These are phyloP conservation scores for Colletotrichum chrysophilum DNA, from an alignment of 2,329 filamentous ascomycete genomes.

Conservation along the genomic window DNA sequence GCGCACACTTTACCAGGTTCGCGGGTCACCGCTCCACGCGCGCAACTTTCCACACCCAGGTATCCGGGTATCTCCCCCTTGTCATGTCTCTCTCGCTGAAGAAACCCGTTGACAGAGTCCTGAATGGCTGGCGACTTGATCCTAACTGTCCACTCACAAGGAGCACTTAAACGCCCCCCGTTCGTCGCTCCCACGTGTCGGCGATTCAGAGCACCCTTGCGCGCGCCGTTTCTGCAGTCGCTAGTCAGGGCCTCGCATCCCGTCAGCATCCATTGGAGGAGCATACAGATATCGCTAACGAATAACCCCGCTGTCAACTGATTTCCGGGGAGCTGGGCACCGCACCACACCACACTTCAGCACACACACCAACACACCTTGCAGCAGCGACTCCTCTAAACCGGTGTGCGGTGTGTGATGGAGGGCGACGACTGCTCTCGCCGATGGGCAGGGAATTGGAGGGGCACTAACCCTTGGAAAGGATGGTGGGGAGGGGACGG, in stretches of 20 bases:
- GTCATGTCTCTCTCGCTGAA: neutral
- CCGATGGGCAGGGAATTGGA: neutral
- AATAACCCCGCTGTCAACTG: neutral
- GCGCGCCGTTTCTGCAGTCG: neutral
- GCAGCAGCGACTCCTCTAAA: neutral
- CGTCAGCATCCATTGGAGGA: neutral
- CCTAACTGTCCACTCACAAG: neutral
- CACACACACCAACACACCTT: neutral
- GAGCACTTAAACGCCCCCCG: rapidly evolving
- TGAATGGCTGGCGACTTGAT: neutral
- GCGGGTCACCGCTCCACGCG: neutral
- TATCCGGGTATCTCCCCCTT: neutral
- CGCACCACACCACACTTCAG: neutral
- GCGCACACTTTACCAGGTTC: neutral
- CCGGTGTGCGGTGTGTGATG: neutral
- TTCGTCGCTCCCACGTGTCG: neutral
- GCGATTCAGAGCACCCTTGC: neutral
- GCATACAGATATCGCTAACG: neutral
- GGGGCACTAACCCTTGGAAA: neutral
- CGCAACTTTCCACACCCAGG: neutral
- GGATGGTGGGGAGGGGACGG: neutral
- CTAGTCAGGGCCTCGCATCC: neutral
- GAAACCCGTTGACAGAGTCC: neutral
- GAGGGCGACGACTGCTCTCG: neutral
- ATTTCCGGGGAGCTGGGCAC: neutral